phyloP scores from a whole-genome alignment of 2,329 filamentous ascomycete species.

The Fusarium veterinarium region DNA sequence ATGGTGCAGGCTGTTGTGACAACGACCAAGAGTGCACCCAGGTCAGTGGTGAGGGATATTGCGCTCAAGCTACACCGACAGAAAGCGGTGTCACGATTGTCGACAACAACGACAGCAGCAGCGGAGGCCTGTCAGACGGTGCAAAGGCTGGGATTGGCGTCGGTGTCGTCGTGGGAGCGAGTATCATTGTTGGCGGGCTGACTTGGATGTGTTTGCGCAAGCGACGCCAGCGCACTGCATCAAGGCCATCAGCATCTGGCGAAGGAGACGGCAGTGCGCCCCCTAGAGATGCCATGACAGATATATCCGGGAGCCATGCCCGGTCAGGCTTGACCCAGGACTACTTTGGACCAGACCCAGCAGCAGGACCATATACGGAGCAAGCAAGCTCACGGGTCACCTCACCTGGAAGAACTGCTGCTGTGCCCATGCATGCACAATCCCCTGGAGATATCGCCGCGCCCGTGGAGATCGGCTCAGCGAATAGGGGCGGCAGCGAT shows the following conservation, averaged over 20 bases:
- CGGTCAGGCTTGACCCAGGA: slow-evolving; percentile 52
- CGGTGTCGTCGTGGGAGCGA: slow-evolving; percentile 60
- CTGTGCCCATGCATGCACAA: slow-evolving; percentile 58
- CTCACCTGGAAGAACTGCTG: slow-evolving; percentile 50
- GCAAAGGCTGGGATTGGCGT: slow-evolving; percentile 69
- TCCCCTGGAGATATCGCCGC: slow-evolving; percentile 61
- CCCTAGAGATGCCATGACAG: slow-evolving; percentile 49
- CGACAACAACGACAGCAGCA: slow-evolving; percentile 40
- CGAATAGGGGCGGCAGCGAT: slow-evolving; percentile 23
- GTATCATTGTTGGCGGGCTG: slow-evolving; percentile 55
- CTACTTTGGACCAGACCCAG: slow-evolving; percentile 59
- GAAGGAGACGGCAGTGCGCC: slow-evolving; percentile 31
- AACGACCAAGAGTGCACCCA: slow-evolving; percentile 57
- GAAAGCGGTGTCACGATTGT: slow-evolving; percentile 48
- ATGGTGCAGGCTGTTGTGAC: slow-evolving; percentile 64
- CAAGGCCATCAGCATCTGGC: slow-evolving; percentile 18
- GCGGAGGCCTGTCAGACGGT: slow-evolving; percentile 55
- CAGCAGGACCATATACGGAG: slow-evolving; percentile 60
- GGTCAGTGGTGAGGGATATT: slow-evolving; percentile 52
- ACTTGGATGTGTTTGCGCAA: slow-evolving; percentile 62
- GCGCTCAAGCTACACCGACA: slow-evolving; percentile 52
- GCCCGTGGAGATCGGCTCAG: slow-evolving; percentile 66
- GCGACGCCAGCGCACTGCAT: slow-evolving; percentile 41
- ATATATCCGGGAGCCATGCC: slow-evolving; percentile 45
- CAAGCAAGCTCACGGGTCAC: slow-evolving; percentile 44